A percentile compares a stretch with the other conserved stretches of the same genome.
Conservation (phyloP, 805 yeast genomes). For the Saccharomycopsis amapae region DNA sequence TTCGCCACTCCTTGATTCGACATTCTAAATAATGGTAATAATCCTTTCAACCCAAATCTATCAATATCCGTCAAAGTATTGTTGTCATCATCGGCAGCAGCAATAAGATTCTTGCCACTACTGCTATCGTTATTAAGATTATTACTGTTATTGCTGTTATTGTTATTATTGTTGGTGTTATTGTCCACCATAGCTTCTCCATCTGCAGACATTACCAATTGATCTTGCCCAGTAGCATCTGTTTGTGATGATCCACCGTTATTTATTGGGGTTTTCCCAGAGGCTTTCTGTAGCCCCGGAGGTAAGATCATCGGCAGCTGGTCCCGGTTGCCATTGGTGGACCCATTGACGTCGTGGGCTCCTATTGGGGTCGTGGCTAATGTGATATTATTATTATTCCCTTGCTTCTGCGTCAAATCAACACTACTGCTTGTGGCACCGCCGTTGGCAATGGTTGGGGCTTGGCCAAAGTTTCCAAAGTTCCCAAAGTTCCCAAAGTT, state of each 20-base stretch:
- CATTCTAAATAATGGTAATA: constrained; percentile 51
- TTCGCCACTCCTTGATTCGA: constrained; percentile 56
- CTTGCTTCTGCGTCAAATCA: neutral
- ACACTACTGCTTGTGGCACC: neutral
- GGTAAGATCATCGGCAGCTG: constrained; percentile 6
- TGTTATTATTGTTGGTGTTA: neutral
- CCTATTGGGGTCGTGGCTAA: neutral
- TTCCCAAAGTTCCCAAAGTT: constrained; percentile 22
- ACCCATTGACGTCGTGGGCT: neutral
- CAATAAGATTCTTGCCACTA: neutral
- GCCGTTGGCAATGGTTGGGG: constrained; percentile 4
- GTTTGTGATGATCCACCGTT: neutral
- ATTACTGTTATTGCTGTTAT: constrained; percentile 7
- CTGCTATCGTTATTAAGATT: constrained; percentile 11
- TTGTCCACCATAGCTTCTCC: neutral
- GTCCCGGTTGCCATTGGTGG: neutral
- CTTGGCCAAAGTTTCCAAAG: constrained; percentile 20
- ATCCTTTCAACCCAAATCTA: constrained; percentile 61
- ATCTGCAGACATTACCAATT: neutral
- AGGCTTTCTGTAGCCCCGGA: constrained; percentile 13
- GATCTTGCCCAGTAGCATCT: neutral
- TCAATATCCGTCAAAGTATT: constrained; percentile 39
- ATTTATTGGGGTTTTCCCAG: too few species aligned
- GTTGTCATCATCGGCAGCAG: constrained; percentile 20
- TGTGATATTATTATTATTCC: neutral